These are phyloP conservation scores for Eucalyptus fibrosa DNA, from an alignment of 345 rosid genomes.

Conservation along the genomic window DNA sequence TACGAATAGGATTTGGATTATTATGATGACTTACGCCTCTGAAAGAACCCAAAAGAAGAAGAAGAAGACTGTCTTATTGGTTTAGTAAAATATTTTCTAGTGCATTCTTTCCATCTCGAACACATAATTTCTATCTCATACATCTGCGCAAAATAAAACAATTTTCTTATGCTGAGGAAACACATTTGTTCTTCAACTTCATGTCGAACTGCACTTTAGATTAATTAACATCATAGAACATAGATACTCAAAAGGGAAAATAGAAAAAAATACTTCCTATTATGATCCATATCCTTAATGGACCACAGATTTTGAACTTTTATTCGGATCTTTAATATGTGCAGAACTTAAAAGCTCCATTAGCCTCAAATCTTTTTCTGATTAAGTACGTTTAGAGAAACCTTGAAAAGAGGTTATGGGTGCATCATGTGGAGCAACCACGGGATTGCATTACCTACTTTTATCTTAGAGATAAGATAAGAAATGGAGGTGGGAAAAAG, in stretches of 20 bases:
- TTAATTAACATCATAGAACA: background rate
- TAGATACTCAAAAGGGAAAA: background rate
- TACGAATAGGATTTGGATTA: too few species aligned
- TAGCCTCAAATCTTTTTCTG: background rate
- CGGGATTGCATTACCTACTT: too few species aligned
- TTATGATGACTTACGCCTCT: too few species aligned
- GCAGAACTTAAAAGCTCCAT: background rate
- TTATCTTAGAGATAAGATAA: too few species aligned
- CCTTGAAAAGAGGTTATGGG: too few species aligned
- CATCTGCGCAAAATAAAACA: background rate
- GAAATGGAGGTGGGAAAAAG: background rate
- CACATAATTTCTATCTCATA: background rate
- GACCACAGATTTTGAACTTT: background rate
- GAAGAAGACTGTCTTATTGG: too few species aligned
- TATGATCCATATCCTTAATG: background rate
- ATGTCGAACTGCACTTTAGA: background rate
- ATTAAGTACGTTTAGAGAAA: background rate
- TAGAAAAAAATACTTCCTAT: background rate
- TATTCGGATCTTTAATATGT: background rate
- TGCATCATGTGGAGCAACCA: too few species aligned
- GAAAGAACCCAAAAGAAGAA: too few species aligned
- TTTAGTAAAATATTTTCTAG: too few species aligned
- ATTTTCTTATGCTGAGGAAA: background rate
- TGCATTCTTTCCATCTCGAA: too few species aligned
- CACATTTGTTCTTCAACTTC: background rate